Evolutionary conservation across 139 green algal genomes (phyloP).

Genomic region (Limnomonas spitsbergensis): DNA sequence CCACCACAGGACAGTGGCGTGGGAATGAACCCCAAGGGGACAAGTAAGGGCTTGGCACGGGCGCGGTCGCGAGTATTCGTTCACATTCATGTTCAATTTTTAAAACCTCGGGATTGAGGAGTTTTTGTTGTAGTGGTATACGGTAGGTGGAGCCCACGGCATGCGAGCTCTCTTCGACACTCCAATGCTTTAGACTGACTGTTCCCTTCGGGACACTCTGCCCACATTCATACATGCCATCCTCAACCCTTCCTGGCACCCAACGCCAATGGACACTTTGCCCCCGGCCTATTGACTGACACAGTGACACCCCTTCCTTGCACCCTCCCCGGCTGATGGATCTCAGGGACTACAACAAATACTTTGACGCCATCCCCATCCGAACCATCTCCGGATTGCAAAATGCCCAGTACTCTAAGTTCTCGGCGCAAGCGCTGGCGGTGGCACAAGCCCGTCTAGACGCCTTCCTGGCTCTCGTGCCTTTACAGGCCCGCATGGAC

Average conservation of each 20-base stretch:
- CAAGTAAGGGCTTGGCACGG: not conserved
- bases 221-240: not conserved
- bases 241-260: not conserved
- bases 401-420: constrained; percentile 43
- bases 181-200: not conserved
- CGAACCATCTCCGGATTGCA: constrained; percentile 27
- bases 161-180: too few species aligned
- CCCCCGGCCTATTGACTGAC: too few species aligned
- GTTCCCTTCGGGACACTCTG: not conserved
- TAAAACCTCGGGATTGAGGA: too few species aligned
- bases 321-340: too few species aligned
- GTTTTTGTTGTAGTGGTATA: too few species aligned
- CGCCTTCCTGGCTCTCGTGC: constrained; percentile 38
- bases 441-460: constrained; percentile 30
- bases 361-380: constrained; percentile 43
- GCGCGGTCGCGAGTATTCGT: not conserved
- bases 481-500: not conserved
- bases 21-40: too few species aligned
- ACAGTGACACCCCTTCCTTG: too few species aligned
- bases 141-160: too few species aligned
- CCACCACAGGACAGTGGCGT: too few species aligned
- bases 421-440: constrained; percentile 29
- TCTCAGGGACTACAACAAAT: constrained; percentile 45
- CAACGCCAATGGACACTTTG: not conserved
- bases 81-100: not conserved